These are phyloP conservation scores for Plantago lanceolata DNA, from an alignment of 305 asterid genomes.

Conservation along the genomic window DNA sequence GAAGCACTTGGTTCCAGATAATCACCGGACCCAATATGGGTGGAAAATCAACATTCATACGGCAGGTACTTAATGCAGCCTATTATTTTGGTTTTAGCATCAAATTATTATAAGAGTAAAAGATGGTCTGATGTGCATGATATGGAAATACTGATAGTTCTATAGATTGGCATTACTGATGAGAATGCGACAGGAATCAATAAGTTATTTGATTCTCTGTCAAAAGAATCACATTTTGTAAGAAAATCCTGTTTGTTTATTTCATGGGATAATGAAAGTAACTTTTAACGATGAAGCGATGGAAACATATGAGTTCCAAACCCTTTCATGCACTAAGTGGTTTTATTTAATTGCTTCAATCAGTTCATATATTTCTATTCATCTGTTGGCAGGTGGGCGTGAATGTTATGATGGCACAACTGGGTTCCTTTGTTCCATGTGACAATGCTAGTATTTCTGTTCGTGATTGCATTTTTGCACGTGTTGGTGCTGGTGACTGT, in stretches of 20 bases:
- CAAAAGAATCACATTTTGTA: background rate
- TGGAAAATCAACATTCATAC: slow-evolving; percentile 90
- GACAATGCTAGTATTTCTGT: slow-evolving; percentile 77
- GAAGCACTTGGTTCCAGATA: slow-evolving; percentile 91
- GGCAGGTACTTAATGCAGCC: slow-evolving; percentile 58
- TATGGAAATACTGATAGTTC: slow-evolving; percentile 9
- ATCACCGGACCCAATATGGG: slow-evolving; percentile 99
- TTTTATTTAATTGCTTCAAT: slow-evolving; percentile 2
- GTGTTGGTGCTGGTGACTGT: slow-evolving; percentile 99
- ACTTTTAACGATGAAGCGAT: background rate
- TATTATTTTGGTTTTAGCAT: slow-evolving; percentile 18
- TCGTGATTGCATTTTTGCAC: slow-evolving; percentile 97
- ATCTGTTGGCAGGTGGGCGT: slow-evolving; percentile 69
- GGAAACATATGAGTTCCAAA: background rate
- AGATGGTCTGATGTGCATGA: slow-evolving; percentile 17
- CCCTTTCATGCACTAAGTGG: background rate
- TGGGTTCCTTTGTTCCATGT: slow-evolving; percentile 91
- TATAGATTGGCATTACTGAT: slow-evolving; percentile 13
- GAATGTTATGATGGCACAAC: slow-evolving; percentile 92
- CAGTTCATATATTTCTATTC: slow-evolving; percentile 20
- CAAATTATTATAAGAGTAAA: background rate
- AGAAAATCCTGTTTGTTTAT: background rate
- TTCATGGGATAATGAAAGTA: background rate
- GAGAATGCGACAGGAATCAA: background rate
- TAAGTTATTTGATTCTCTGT: background rate